Evolutionary conservation across 495 filamentous ascomycete genomes (phyloP).

Genomic region (Apiosordaria backusii): DNA sequence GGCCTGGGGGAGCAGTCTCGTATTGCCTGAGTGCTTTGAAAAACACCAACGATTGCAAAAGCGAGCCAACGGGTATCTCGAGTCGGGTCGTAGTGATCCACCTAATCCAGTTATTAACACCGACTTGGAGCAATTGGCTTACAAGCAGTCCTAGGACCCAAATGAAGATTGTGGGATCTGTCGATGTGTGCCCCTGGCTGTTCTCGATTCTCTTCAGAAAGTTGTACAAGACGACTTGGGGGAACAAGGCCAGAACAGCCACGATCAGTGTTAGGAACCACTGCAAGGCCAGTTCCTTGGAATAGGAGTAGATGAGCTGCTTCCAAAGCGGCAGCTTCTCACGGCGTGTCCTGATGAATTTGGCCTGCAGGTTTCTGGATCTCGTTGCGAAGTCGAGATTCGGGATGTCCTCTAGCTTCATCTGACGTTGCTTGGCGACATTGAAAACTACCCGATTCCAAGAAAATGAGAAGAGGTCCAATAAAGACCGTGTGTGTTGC

Average conservation of each 20-base stretch:
- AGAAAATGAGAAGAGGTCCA: slow-evolving; percentile 52
- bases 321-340: slow-evolving; percentile 51
- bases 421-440: slow-evolving; percentile 43
- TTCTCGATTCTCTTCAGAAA: slow-evolving; percentile 57
- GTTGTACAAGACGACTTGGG: slow-evolving; percentile 58
- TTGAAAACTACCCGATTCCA: slow-evolving; percentile 55
- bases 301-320: slow-evolving; percentile 48
- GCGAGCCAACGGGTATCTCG: slow-evolving; percentile 55
- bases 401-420: slow-evolving; percentile 55
- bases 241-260: slow-evolving; percentile 54
- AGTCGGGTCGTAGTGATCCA: slow-evolving; percentile 59
- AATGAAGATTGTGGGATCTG: slow-evolving; percentile 42
- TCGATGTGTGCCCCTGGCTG: slow-evolving; percentile 29
- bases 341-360: slow-evolving; percentile 41
- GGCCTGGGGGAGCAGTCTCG: slow-evolving; percentile 55
- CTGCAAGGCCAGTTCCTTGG: slow-evolving; percentile 45
- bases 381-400: slow-evolving; percentile 43
- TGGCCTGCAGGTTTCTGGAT: slow-evolving; percentile 37
- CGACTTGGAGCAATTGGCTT: slow-evolving; percentile 47
- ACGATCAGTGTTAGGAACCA: slow-evolving; percentile 45
- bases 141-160: slow-evolving; percentile 58
- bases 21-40: slow-evolving; percentile 65
- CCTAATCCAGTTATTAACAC: slow-evolving; percentile 52
- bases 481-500: slow-evolving; percentile 52
- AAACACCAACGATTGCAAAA: slow-evolving; percentile 65